These are phyloP conservation scores for Globisporangium apiculatum DNA, from an alignment of 352 stramenopile species.

Conservation along the genomic window DNA sequence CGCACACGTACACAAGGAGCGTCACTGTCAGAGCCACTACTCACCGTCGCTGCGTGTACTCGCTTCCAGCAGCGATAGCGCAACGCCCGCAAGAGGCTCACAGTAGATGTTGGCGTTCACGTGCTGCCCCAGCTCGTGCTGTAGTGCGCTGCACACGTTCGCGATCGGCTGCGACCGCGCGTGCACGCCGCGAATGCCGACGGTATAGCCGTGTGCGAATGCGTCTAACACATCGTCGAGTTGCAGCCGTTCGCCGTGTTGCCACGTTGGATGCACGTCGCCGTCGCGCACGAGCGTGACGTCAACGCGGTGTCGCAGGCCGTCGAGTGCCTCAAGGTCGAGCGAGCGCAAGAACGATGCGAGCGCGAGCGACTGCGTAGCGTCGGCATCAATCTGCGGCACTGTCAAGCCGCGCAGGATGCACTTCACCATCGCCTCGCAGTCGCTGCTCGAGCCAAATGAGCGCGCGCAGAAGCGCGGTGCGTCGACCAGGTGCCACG, in stretches of 20 bases:
- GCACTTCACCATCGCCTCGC: constrained; percentile 4
- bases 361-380: neutral
- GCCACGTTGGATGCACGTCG: constrained; percentile 12
- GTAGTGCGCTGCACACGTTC: constrained; percentile 10
- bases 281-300: constrained; percentile 21
- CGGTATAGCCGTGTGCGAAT: constrained; percentile 15
- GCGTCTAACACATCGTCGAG: constrained; percentile 16
- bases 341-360: constrained; percentile 4
- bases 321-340: constrained; percentile 3
- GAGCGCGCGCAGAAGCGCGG: neutral
- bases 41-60: too few species aligned
- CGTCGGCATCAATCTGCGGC: constrained; percentile 10
- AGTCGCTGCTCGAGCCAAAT: constrained; percentile 1
- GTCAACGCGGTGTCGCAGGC: constrained; percentile 20
- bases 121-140: constrained; percentile 22
- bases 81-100: constrained; percentile 1
- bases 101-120: constrained; percentile 34
- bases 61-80: too few species aligned
- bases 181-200: constrained; percentile 28
- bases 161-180: constrained; percentile 14
- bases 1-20: neutral
- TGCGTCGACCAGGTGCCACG: neutral
- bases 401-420: constrained; percentile 16
- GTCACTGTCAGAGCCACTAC: neutral
- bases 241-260: too few species aligned